Base-by-base conservation (phyloP, 176 grass and related monocot species). In the Carex littledalei region DNA sequence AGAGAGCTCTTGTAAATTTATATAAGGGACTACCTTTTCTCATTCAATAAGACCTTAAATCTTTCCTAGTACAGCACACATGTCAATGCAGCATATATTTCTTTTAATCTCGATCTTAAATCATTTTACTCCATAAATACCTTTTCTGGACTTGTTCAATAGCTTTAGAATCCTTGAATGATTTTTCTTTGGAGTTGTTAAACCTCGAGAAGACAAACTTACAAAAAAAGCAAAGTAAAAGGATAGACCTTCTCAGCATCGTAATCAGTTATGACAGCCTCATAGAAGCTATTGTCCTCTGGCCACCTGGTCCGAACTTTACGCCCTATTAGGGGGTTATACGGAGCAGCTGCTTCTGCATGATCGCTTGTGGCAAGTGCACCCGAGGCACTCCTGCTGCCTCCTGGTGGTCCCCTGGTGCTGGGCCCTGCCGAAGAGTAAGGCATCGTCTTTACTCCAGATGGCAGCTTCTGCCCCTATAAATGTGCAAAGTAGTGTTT, bases 231-330 rank as follows among this genome's bases (percentile, higher is more conserved):
- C 80, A 41, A 86, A 39, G 50, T 80, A 90, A 73, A 53, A 88
- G 60, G 57, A 84, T 80, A 77, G 18, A 97, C 94, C 94, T 88
- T 84, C 78, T 26, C 70, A 32, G 84, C 3, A 49, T 90, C 89
- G 66, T 87, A 97, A 88, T 94, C 87, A 64, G 91, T 90, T 87
- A 97, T 94, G 66, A 88, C 90, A 39, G 94, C 94, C 87, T 94
- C 89, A 81, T 97, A 97, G 63, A 97, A 97, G 60, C 68, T 93
- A 79, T 97, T 93, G 86, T 97, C 94, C 79, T 97, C 89, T 74
- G 91, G 94, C 94, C 91, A 97, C 62, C 94, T 90, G 67, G 79
- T 90, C 89, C 86, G 81, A n/a, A 97, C 91, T 88, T 91, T 97
- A 65, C 79, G 88, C 6, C 85, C 88, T 77, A 97, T 86, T 62